phyloP scores from a whole-genome alignment of 306 rosid genomes.

The Dryas alaskensis region DNA sequence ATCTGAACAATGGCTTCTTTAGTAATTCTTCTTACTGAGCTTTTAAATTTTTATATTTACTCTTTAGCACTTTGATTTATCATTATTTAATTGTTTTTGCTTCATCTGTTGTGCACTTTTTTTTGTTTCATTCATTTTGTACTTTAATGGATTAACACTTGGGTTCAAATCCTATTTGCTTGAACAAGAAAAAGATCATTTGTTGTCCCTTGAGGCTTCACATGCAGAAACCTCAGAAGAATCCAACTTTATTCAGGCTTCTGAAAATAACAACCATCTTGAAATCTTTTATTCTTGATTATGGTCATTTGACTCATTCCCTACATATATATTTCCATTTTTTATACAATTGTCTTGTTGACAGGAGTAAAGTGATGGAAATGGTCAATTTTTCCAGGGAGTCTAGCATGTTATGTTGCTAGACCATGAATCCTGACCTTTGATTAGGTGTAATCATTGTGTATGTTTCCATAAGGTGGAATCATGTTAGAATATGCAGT shows the following conservation, averaged over 20 bases:
- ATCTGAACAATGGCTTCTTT: neutral
- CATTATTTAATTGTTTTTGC: neutral
- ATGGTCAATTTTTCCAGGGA: no score
- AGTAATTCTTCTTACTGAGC: neutral
- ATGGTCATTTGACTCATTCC: no score
- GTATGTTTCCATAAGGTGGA: no score
- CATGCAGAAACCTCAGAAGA: neutral
- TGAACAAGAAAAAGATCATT: neutral
- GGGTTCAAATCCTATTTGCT: neutral
- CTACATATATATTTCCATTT: no score
- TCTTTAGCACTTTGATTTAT: neutral
- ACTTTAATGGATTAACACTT: neutral
- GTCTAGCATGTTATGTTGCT: no score
- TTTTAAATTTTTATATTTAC: neutral
- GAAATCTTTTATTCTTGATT: neutral
- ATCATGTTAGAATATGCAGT: no score
- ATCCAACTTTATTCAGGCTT: neutral
- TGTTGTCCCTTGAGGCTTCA: neutral
- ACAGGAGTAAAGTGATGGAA: neutral
- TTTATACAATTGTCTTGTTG: neutral
- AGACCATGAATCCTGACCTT: no score
- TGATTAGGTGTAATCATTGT: no score
- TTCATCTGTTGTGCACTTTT: neutral
- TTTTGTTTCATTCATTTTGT: neutral
- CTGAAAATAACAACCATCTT: neutral